Evolutionary conservation across 2,329 filamentous ascomycete genomes (phyloP).

Genomic region (Furcasterigmium furcatum): DNA sequence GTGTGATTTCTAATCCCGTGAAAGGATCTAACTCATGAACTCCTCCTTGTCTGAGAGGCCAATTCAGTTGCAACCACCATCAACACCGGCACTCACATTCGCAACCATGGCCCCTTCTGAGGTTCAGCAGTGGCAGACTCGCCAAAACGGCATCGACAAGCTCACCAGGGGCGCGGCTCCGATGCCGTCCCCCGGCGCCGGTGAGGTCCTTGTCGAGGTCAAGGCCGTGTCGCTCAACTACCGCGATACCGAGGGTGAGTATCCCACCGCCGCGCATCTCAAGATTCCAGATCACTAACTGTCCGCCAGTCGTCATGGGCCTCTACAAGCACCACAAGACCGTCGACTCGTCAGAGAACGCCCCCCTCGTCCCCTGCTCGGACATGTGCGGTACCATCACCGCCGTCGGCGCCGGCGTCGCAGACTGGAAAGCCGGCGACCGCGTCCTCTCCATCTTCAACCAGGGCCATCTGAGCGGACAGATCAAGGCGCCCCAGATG

Average conservation of each 20-base stretch:
- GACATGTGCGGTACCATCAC: constrained; percentile 67
- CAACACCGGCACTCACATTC: neutral
- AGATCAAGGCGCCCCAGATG: constrained; percentile 53
- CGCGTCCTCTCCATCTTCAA: constrained; percentile 67
- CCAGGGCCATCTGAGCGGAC: constrained; percentile 54
- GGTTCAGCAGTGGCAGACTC: constrained; percentile 48
- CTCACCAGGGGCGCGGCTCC: constrained; percentile 39
- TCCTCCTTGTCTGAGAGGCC: too few species aligned
- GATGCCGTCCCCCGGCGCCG: constrained; percentile 42
- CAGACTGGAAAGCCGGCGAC: constrained; percentile 51
- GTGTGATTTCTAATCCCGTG: neutral
- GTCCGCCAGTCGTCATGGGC: constrained; percentile 54
- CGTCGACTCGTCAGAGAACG: constrained; percentile 29
- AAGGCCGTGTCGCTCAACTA: constrained; percentile 45
- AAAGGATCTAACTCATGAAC: too few species aligned
- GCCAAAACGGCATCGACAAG: constrained; percentile 53
- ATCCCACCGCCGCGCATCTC: neutral
- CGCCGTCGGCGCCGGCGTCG: constrained; percentile 32
- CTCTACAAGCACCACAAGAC: constrained; percentile 64
- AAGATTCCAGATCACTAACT: too few species aligned
- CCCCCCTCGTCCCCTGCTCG: constrained; percentile 59
- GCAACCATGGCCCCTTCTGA: constrained; percentile 6
- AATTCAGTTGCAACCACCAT: too few species aligned
- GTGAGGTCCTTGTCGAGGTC: constrained; percentile 49
- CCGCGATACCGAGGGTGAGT: constrained; percentile 44